These are phyloP conservation scores for Collybiopsis luxurians DNA, from an alignment of 768 basidiomycete genomes.

Conservation along the genomic window DNA sequence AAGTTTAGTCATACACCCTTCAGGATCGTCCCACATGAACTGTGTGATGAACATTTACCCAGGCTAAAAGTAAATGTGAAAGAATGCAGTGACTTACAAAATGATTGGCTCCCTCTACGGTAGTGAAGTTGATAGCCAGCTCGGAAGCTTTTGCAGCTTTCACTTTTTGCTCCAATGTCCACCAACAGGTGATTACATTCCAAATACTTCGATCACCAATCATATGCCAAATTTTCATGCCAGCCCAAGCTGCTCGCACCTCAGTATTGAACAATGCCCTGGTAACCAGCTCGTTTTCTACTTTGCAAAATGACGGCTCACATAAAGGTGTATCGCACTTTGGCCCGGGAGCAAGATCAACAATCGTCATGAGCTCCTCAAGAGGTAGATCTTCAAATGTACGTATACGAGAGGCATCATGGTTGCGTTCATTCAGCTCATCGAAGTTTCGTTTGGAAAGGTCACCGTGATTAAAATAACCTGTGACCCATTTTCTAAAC, in stretches of 20 bases:
- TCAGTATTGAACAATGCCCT: conserved; percentile 13
- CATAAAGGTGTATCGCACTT: conserved; percentile 15
- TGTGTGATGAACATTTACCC: background rate
- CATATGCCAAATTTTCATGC: conserved; percentile 12
- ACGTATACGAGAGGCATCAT: conserved; percentile 1
- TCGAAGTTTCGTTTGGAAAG: conserved; percentile 12
- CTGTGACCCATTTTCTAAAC: conserved; percentile 21
- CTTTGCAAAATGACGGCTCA: background rate
- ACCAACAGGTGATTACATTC: conserved; percentile 13
- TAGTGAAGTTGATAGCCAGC: conserved; percentile 12
- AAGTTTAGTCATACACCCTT: conserved; percentile 9
- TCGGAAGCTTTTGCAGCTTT: background rate
- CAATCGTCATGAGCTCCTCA: conserved; percentile 7
- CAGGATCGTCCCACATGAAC: conserved; percentile 18
- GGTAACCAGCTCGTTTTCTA: background rate
- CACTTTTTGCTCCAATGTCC: conserved; percentile 18
- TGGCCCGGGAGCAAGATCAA: conserved; percentile 10
- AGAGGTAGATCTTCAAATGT: conserved; percentile 11
- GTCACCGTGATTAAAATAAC: conserved; percentile 15
- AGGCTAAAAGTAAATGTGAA: background rate
- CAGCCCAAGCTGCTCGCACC: conserved; percentile 12
- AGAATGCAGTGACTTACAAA: conserved; percentile 17
- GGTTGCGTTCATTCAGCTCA: background rate
- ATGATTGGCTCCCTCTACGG: conserved; percentile 18
- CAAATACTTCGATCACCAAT: conserved; percentile 12